These are phyloP conservation scores for Potentilla sterilis DNA, from an alignment of 306 rosid species.

Conservation along the genomic window DNA sequence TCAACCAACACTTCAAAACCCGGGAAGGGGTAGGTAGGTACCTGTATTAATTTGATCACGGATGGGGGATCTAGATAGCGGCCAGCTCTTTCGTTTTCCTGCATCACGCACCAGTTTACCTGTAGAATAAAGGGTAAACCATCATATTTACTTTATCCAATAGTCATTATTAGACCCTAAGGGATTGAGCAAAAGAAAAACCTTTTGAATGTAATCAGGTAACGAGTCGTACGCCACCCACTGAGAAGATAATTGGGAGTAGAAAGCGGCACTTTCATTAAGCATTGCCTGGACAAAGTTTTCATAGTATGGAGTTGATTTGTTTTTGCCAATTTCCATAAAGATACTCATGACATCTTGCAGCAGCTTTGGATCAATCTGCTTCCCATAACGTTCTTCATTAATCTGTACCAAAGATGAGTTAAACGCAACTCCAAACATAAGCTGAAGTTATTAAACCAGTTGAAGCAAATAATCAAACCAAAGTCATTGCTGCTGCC, in stretches of 20 bases:
- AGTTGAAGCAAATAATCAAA: not conserved
- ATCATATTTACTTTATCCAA: not conserved
- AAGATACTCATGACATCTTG: slow-evolving; percentile 11
- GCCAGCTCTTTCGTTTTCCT: slow-evolving; percentile 11
- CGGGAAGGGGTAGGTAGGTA: no score
- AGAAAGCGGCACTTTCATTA: slow-evolving; percentile 1
- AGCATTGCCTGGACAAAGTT: slow-evolving; percentile 8
- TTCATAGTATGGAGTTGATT: not conserved
- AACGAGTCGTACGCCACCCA: not conserved
- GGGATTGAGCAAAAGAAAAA: not conserved
- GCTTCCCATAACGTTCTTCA: slow-evolving; percentile 2
- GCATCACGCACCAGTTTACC: slow-evolving; percentile 9
- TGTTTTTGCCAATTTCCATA: not conserved
- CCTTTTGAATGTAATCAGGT: slow-evolving; percentile 5
- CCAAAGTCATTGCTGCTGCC: slow-evolving; percentile 11
- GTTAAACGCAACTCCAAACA: not conserved
- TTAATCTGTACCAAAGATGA: slow-evolving; percentile 6
- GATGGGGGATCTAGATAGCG: not conserved
- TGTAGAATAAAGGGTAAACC: not conserved
- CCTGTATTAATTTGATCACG: not conserved
- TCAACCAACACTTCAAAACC: not conserved
- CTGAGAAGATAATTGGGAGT: slow-evolving; percentile 7
- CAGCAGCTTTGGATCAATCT: not conserved
- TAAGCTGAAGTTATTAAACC: not conserved
- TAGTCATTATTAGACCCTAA: not conserved